These are phyloP conservation scores for Melastoma candidum DNA, from an alignment of 441 rosid species.

Conservation along the genomic window DNA sequence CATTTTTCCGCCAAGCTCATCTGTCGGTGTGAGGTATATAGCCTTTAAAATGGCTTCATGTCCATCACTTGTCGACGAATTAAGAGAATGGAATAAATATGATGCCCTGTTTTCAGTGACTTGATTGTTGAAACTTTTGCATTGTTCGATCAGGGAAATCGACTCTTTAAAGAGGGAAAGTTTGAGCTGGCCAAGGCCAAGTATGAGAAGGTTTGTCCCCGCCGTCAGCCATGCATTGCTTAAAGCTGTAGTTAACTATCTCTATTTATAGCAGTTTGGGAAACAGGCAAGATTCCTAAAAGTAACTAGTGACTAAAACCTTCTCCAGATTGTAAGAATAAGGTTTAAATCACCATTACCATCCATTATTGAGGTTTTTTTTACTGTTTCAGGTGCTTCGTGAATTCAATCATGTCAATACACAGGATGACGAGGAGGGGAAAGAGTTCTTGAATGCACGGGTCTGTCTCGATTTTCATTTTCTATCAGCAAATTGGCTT, in stretches of 20 bases:
- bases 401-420: constrained; percentile 97
- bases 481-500: background rate
- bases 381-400: constrained; percentile 57
- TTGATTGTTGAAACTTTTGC: too few relatives aligned
- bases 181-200: constrained; percentile 89
- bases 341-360: constrained; percentile 1
- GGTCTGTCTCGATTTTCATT: constrained; percentile 26
- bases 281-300: too few relatives aligned
- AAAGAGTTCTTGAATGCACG: constrained; percentile 63
- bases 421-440: constrained; percentile 95
- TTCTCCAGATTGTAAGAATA: too few relatives aligned
- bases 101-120: too few relatives aligned
- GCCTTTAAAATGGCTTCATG: too few relatives aligned
- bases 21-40: too few relatives aligned
- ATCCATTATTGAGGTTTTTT: constrained; percentile 6
- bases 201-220: constrained; percentile 73
- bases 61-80: too few relatives aligned
- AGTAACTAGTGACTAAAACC: too few relatives aligned
- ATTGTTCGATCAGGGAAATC: constrained; percentile 60
- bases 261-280: too few relatives aligned
- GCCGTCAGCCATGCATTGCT: background rate
- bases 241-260: too few relatives aligned
- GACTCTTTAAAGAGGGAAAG: constrained; percentile 93
- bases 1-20: too few relatives aligned
- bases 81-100: too few relatives aligned